Percentiles rank a stretch among this genome's conserved stretches.
phyloP scores from a whole-genome alignment of 495 filamentous ascomycete species.

The Tricharina praecox region DNA sequence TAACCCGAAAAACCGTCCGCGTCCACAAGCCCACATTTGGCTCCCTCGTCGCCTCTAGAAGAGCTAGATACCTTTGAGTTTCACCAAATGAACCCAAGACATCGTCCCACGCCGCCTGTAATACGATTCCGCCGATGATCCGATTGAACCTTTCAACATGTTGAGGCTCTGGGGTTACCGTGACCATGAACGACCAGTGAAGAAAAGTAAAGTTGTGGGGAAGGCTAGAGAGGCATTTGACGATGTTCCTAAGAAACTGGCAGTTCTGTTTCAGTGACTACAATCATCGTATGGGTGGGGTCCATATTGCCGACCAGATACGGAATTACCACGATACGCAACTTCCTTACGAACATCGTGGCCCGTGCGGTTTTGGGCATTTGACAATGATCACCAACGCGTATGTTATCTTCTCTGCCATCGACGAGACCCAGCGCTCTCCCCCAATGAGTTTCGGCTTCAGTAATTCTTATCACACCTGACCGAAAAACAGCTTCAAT shows the following conservation, averaged over 20 bases:
- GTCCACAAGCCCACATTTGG: too few species aligned
- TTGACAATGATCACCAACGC: conserved; percentile 14
- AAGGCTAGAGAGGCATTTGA: conserved; percentile 10
- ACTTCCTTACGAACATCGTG: conserved; percentile 14
- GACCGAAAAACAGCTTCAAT: too few species aligned
- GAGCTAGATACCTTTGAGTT: too few species aligned
- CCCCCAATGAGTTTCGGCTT: neutral
- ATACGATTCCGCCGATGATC: too few species aligned
- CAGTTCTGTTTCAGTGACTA: conserved; percentile 24
- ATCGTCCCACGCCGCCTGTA: too few species aligned
- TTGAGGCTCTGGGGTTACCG: too few species aligned
- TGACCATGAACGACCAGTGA: conserved; percentile 1
- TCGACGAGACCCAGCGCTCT: neutral
- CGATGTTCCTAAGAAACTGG: conserved; percentile 1
- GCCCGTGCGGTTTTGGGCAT: conserved; percentile 21
- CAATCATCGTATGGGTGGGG: conserved; percentile 24
- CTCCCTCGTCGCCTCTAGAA: too few species aligned
- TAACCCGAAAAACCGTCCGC: too few species aligned
- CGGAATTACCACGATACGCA: conserved; percentile 20
- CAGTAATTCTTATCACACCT: too few species aligned
- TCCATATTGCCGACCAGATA: conserved; percentile 24
- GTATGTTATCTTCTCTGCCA: conserved; percentile 1
- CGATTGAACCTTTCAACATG: too few species aligned
- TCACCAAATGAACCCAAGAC: too few species aligned
- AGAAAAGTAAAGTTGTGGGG: conserved; percentile 6